A percentile compares a stretch with the other conserved stretches of the same genome.
Evolutionary conservation across 1,284 basidiomycete genomes (phyloP).

Genomic region (Termitomyces sp.): DNA sequence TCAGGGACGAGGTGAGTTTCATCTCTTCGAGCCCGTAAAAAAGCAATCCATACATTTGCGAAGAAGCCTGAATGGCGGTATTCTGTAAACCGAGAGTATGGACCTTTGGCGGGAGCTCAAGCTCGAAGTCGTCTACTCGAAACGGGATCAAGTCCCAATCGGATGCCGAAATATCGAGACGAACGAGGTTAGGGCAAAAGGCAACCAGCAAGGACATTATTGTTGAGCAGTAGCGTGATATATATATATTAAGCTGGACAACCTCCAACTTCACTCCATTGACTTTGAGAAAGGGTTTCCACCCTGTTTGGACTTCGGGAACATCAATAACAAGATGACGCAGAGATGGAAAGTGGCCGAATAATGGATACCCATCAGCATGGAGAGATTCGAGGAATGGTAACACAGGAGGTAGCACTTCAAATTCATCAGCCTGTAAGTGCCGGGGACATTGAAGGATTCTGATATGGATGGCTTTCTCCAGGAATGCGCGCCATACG

Average conservation of each 20-base stretch:
- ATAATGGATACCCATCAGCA: background rate
- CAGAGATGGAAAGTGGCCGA: constrained; percentile 13
- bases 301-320: background rate
- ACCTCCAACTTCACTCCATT: constrained; percentile 15
- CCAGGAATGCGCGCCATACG: constrained; percentile 12
- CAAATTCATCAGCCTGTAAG: too few species aligned
- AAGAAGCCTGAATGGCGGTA: background rate
- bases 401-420: background rate
- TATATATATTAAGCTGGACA: constrained; percentile 8
- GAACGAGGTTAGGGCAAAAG: constrained; percentile 12
- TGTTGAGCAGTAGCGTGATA: background rate
- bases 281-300: constrained; percentile 7
- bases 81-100: constrained; percentile 13
- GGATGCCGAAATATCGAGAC: constrained; percentile 12
- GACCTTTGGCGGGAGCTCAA: constrained; percentile 7
- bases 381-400: constrained; percentile 4
- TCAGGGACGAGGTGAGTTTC: constrained; percentile 3
- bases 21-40: constrained; percentile 3
- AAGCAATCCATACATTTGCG: constrained; percentile 1
- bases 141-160: background rate
- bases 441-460: constrained; percentile 6
- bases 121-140: background rate
- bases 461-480: constrained; percentile 7
- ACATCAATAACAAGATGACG: constrained; percentile 12
- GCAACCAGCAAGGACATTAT: constrained; percentile 1